Evolutionary conservation across 306 rosid species (phyloP).

Genomic region (Senna tora): DNA sequence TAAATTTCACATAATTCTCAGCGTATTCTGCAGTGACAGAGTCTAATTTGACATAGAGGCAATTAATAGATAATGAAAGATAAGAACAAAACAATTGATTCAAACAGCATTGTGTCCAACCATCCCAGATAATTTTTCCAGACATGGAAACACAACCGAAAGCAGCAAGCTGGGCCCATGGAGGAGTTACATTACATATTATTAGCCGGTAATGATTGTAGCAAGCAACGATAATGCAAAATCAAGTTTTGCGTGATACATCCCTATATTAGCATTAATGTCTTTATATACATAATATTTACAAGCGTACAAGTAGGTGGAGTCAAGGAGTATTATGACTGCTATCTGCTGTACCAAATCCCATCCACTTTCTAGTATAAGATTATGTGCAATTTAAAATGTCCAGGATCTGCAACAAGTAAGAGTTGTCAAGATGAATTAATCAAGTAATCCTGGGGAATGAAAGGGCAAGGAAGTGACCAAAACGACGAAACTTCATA

Average conservation of each 20-base stretch:
- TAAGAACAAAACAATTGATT: neutral
- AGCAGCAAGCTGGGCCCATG: constrained; percentile 15
- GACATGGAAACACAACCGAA: constrained; percentile 14
- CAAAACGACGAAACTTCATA: constrained; percentile 21
- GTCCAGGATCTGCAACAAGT: constrained; percentile 47
- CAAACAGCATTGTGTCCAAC: constrained; percentile 10
- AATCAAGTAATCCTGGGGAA: neutral
- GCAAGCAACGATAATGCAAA: constrained; percentile 17
- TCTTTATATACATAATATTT: constrained; percentile 46
- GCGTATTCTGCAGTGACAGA: neutral
- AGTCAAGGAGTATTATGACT: constrained; percentile 27
- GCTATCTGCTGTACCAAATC: constrained; percentile 28
- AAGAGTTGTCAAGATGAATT: constrained; percentile 12
- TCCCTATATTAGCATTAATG: constrained; percentile 24
- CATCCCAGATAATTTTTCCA: constrained; percentile 2
- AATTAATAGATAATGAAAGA: neutral
- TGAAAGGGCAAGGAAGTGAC: neutral
- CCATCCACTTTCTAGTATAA: constrained; percentile 35
- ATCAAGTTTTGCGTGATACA: constrained; percentile 36
- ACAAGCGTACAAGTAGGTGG: constrained; percentile 24
- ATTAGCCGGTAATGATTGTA: constrained; percentile 31
- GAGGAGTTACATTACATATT: constrained; percentile 27
- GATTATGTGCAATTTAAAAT: constrained; percentile 33
- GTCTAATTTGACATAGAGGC: neutral
- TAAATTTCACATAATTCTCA: neutral